Percentiles rank a stretch among this genome's conserved stretches.
These are phyloP conservation scores for Mycena olivaceomarginata DNA, from an alignment of 768 basidiomycete species.

Conservation along the genomic window DNA sequence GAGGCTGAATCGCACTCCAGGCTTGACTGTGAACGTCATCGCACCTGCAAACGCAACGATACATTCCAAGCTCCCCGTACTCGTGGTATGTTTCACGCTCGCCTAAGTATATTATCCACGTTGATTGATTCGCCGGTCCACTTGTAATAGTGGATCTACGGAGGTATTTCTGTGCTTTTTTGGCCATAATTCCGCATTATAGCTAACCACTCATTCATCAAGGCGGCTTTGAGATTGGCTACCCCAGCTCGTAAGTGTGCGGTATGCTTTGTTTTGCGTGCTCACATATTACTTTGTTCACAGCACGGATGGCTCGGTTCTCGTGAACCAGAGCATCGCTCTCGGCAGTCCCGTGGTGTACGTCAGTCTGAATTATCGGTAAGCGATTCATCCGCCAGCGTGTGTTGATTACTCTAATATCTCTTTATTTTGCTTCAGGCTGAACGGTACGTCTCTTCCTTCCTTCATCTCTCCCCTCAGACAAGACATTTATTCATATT, in stretches of 20 bases:
- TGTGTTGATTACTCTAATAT: no score
- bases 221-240: slow-evolving; percentile 56
- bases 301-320: slow-evolving; percentile 22
- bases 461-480: background rate
- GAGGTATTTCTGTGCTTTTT: slow-evolving; percentile 43
- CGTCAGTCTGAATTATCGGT: slow-evolving; percentile 23
- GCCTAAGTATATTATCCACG: background rate
- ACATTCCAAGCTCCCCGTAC: slow-evolving; percentile 62
- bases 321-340: slow-evolving; percentile 30
- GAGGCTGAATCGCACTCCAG: slow-evolving; percentile 35
- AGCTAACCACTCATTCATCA: background rate
- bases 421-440: background rate
- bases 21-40: slow-evolving; percentile 66
- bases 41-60: slow-evolving; percentile 56
- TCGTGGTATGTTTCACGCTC: slow-evolving; percentile 53
- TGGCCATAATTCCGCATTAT: background rate
- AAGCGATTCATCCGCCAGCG: no score
- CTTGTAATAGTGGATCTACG: slow-evolving; percentile 57
- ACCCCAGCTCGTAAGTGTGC: slow-evolving; percentile 1
- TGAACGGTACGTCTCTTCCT: slow-evolving; percentile 2
- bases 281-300: background rate
- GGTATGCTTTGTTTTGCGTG: background rate
- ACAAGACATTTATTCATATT: background rate
- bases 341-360: slow-evolving; percentile 24
- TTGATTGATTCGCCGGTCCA: background rate